Conservation (phyloP, 2,329 filamentous ascomycete species). For the Monosporascus sp. region DNA sequence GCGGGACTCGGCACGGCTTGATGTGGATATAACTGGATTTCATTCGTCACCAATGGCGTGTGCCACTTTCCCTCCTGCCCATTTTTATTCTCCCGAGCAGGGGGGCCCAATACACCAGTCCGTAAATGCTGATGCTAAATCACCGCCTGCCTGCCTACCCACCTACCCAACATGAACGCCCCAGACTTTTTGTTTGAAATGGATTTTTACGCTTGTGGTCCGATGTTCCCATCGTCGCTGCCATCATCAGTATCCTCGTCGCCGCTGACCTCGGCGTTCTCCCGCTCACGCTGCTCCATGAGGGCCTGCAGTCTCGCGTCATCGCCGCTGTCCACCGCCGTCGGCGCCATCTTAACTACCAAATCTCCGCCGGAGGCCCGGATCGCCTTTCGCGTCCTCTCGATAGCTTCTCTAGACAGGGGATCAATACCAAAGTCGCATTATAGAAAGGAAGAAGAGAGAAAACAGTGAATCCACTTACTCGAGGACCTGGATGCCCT, state of each 20-base stretch:
- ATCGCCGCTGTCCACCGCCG: conserved; percentile 97
- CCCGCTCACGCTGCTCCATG: conserved; percentile 98
- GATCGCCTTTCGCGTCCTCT: conserved; percentile 80
- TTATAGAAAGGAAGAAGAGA: neutral
- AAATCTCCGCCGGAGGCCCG: conserved; percentile 71
- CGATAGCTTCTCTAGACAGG: conserved; percentile 61
- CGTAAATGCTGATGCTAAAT: too few relatives aligned
- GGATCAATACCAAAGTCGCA: neutral
- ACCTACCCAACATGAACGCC: too few relatives aligned
- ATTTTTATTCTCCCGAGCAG: too few relatives aligned
- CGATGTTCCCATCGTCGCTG: conserved; percentile 63
- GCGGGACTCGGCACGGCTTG: too few relatives aligned
- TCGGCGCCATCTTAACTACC: conserved; percentile 95
- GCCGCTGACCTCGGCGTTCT: conserved; percentile 96
- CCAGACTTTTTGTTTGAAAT: too few relatives aligned
- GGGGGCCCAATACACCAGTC: too few relatives aligned
- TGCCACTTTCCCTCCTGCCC: too few relatives aligned
- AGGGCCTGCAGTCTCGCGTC: conserved; percentile 94
- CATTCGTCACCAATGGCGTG: too few relatives aligned
- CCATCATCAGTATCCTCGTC: conserved; percentile 95
- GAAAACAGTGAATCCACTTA: neutral
- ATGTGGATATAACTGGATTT: too few relatives aligned
- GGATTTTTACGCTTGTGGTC: neutral
- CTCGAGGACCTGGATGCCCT: conserved; percentile 79
- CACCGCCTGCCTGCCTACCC: too few relatives aligned